Evolutionary conservation across 2,329 filamentous ascomycete species (phyloP).

Genomic region (Fusarium duplospermum): DNA sequence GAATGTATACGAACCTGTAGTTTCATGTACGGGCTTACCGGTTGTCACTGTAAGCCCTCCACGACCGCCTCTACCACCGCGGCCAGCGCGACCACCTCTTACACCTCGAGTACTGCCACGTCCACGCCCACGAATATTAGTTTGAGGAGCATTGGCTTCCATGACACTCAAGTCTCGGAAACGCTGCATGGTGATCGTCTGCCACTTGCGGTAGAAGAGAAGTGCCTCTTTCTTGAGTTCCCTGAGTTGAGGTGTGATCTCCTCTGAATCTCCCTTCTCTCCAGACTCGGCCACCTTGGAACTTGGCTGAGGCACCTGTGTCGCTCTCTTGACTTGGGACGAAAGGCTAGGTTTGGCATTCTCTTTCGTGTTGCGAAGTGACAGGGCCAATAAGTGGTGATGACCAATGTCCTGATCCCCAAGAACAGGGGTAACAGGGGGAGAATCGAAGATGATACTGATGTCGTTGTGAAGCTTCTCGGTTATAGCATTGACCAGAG

Average conservation of each 20-base stretch:
- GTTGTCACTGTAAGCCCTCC: constrained; percentile 47
- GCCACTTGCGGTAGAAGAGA: constrained; percentile 84
- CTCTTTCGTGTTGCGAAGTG: constrained; percentile 47
- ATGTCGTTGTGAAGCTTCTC: constrained; percentile 67
- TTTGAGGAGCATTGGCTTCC: constrained; percentile 48
- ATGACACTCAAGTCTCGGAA: constrained; percentile 74
- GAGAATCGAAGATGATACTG: constrained; percentile 63
- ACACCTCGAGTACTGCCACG: constrained; percentile 47
- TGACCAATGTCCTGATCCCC: constrained; percentile 47
- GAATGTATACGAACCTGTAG: not conserved
- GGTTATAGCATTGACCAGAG: constrained; percentile 63
- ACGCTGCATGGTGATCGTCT: constrained; percentile 74
- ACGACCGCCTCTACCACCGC: constrained; percentile 48
- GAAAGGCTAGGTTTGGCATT: constrained; percentile 15
- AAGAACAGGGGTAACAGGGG: constrained; percentile 49
- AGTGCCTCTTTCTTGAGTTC: constrained; percentile 78
- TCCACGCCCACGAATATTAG: constrained; percentile 50
- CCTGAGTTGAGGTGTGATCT: constrained; percentile 60
- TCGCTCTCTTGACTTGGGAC: constrained; percentile 5
- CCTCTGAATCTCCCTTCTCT: constrained; percentile 48
- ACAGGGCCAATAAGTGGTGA: constrained; percentile 51
- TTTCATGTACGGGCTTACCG: constrained; percentile 46
- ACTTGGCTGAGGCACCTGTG: constrained; percentile 34
- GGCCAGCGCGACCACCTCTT: constrained; percentile 45
- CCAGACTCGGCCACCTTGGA: constrained; percentile 45